A percentile compares a stretch with the other conserved stretches of the same genome.
Evolutionary conservation across 2,329 filamentous ascomycete genomes (phyloP).

Genomic region (Aspergillus latus): DNA sequence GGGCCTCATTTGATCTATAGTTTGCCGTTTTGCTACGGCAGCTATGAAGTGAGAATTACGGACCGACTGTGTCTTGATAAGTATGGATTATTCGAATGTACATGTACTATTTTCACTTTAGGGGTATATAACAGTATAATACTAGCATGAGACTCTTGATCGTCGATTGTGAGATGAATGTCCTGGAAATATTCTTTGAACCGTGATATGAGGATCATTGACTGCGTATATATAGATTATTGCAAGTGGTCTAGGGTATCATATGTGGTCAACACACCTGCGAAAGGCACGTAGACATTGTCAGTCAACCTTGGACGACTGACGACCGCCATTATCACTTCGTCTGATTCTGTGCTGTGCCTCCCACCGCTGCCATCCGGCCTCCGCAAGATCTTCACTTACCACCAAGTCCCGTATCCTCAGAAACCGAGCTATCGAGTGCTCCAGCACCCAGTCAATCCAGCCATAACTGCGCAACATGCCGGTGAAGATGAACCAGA

Average conservation of each 20-base stretch:
- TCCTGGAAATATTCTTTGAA: neutral
- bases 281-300: neutral
- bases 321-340: conserved; percentile 24
- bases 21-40: too few relatives aligned
- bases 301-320: conserved; percentile 32
- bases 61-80: too few relatives aligned
- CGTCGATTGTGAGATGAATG: too few relatives aligned
- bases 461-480: conserved; percentile 65
- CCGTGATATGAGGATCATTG: neutral
- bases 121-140: too few relatives aligned
- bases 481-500: conserved; percentile 75
- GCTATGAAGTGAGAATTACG: too few relatives aligned
- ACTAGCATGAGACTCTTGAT: too few relatives aligned
- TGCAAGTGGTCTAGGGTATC: neutral
- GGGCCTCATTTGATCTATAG: too few relatives aligned
- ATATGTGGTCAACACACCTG: neutral
- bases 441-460: conserved; percentile 70
- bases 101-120: too few relatives aligned
- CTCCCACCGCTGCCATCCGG: conserved; percentile 94
- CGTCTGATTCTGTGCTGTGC: conserved; percentile 43
- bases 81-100: too few relatives aligned
- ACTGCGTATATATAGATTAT: neutral
- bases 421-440: conserved; percentile 62
- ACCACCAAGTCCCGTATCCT: conserved; percentile 80
- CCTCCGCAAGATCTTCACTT: conserved; percentile 83